These are phyloP conservation scores for Ganoderma lingzhi DNA, from an alignment of 1,284 basidiomycete genomes.

Conservation along the genomic window DNA sequence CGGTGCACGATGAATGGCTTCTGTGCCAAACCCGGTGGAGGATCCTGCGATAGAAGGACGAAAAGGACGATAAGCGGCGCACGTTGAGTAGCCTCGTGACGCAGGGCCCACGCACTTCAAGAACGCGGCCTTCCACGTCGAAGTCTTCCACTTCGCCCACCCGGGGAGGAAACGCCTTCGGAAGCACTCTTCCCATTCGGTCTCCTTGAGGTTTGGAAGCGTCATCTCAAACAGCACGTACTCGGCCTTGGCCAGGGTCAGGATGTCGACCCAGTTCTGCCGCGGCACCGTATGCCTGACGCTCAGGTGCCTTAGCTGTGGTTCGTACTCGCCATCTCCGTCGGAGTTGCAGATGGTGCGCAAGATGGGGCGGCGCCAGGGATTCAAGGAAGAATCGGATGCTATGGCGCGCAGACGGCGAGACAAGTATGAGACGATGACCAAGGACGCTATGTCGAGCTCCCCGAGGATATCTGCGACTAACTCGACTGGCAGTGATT, in stretches of 20 bases:
- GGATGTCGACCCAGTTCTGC: slow-evolving; percentile 78
- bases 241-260: slow-evolving; percentile 61
- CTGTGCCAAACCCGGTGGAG: slow-evolving; percentile 73
- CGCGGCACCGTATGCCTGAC: slow-evolving; percentile 68
- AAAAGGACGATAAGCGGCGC: not conserved
- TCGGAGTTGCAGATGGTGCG: slow-evolving; percentile 53
- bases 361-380: slow-evolving; percentile 75
- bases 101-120: slow-evolving; percentile 56
- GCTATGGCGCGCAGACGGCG: slow-evolving; percentile 60
- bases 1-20: slow-evolving; percentile 69
- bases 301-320: slow-evolving; percentile 61
- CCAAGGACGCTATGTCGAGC: slow-evolving; percentile 67
- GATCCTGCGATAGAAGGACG: slow-evolving; percentile 47
- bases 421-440: slow-evolving; percentile 65
- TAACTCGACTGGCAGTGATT: slow-evolving; percentile 75
- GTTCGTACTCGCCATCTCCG: slow-evolving; percentile 53
- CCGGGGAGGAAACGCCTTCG: slow-evolving; percentile 73
- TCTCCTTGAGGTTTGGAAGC: slow-evolving; percentile 66
- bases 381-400: slow-evolving; percentile 71
- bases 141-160: slow-evolving; percentile 72
- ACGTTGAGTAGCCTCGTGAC: slow-evolving; percentile 13
- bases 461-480: slow-evolving; percentile 75
- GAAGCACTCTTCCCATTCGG: slow-evolving; percentile 79
- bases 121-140: slow-evolving; percentile 66
- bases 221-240: slow-evolving; percentile 73